A percentile compares a stretch with the other conserved stretches of the same genome.
Conservation (phyloP, 2,329 filamentous ascomycete species). For the Kalaharituber pfeilii region DNA sequence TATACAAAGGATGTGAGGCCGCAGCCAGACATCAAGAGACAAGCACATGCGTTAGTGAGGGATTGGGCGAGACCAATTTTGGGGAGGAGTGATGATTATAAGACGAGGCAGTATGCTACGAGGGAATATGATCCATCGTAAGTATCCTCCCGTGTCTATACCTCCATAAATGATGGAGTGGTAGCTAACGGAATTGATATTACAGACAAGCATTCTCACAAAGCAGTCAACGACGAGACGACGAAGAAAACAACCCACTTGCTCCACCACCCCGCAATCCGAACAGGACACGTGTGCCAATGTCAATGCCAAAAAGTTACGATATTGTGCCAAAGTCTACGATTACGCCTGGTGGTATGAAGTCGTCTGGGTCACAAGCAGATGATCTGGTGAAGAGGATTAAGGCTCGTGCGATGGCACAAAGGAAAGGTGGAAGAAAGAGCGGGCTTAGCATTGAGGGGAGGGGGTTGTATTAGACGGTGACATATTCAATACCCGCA, state of each 20-base stretch:
- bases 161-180: no score
- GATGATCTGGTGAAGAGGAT: not conserved
- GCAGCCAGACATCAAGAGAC: conserved; percentile 75
- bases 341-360: not conserved
- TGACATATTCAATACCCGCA: no score
- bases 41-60: conserved; percentile 77
- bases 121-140: conserved; percentile 43
- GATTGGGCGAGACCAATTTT: conserved; percentile 94
- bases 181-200: conserved; percentile 6
- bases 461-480: conserved; percentile 4
- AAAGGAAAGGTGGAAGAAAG: not conserved
- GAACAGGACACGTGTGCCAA: conserved; percentile 22
- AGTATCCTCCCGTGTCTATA: conserved; percentile 18
- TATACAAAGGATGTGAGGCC: conserved; percentile 91
- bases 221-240: not conserved
- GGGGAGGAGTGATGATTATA: conserved; percentile 85
- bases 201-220: conserved; percentile 1
- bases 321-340: conserved; percentile 18
- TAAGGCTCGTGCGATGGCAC: not conserved
- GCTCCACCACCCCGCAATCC: conserved; percentile 20
- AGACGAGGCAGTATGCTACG: conserved; percentile 51
- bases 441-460: conserved; percentile 1
- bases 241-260: conserved; percentile 19
- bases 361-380: not conserved
- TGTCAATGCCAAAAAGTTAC: conserved; percentile 20